Evolutionary conservation across 352 stramenopile genomes (phyloP).

Genomic region (Globisporangium acanthophoron): DNA sequence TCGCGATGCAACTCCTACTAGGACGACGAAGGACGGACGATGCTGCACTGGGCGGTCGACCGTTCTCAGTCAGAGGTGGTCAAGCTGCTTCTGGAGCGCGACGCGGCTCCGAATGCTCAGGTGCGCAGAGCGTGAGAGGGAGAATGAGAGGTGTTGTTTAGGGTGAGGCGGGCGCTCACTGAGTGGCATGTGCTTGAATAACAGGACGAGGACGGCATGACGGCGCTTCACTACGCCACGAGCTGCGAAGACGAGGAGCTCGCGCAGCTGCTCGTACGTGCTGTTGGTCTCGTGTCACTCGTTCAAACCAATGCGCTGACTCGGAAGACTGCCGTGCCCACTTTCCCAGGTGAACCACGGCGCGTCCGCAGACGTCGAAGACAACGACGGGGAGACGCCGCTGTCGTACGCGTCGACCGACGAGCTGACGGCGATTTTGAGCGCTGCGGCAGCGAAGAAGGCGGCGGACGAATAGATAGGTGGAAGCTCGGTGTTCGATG

Average conservation of each 20-base stretch:
- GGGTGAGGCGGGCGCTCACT: no score
- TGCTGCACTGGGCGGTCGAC: slow-evolving; percentile 81
- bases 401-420: slow-evolving; percentile 33
- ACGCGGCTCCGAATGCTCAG: slow-evolving; percentile 56
- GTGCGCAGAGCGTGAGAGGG: slow-evolving; percentile 13
- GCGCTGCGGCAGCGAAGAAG: slow-evolving; percentile 8
- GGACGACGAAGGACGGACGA: slow-evolving; percentile 72
- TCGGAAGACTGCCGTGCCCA: no score
- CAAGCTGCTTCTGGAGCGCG: slow-evolving; percentile 41
- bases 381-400: slow-evolving; percentile 67
- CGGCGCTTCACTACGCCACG: slow-evolving; percentile 68
- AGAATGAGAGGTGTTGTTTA: no score
- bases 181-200: slow-evolving; percentile 1
- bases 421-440: slow-evolving; percentile 41
- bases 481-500: no score
- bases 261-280: slow-evolving; percentile 47
- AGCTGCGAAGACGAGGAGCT: slow-evolving; percentile 71
- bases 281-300: not conserved
- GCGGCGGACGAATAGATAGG: no score
- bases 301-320: no score
- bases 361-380: slow-evolving; percentile 49
- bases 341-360: slow-evolving; percentile 43
- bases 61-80: slow-evolving; percentile 47
- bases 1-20: slow-evolving; percentile 11
- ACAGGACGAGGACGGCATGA: slow-evolving; percentile 77